These are phyloP conservation scores for Globisporangium yorkense DNA, from an alignment of 352 stramenopile species.

Conservation along the genomic window DNA sequence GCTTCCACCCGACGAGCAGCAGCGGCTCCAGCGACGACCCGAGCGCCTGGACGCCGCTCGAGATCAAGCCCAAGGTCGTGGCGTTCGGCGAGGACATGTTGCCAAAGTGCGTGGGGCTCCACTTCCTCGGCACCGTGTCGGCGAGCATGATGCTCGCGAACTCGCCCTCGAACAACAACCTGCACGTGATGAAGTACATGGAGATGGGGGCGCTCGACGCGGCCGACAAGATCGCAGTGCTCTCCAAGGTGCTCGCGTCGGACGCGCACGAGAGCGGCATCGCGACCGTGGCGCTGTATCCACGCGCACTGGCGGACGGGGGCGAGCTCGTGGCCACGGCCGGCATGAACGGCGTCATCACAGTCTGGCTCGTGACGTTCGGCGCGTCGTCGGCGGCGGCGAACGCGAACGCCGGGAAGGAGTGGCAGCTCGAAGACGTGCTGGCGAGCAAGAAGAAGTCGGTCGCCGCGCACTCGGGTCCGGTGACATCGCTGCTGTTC, in stretches of 20 bases:
- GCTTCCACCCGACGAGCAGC: conserved; percentile 18
- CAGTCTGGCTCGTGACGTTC: conserved; percentile 59
- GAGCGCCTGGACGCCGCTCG: conserved; percentile 15
- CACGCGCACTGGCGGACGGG: conserved; percentile 30
- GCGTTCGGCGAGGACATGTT: conserved; percentile 41
- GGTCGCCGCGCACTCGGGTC: conserved; percentile 40
- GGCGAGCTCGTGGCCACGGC: conserved; percentile 61
- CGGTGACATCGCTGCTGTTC: conserved; percentile 57
- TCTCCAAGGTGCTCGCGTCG: conserved; percentile 46
- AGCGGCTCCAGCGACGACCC: not conserved
- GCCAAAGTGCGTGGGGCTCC: conserved; percentile 26
- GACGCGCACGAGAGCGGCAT: conserved; percentile 53
- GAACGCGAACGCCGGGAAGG: not conserved
- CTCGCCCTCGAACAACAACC: conserved; percentile 25
- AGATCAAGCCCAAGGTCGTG: conserved; percentile 36
- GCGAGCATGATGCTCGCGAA: conserved; percentile 47
- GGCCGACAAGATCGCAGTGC: conserved; percentile 36
- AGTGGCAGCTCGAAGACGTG: conserved; percentile 55
- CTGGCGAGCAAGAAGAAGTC: conserved; percentile 66
- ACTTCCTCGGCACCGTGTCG: conserved; percentile 37
- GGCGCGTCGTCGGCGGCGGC: conserved; percentile 10
- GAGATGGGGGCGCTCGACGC: conserved; percentile 40
- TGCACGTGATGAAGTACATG: conserved; percentile 50
- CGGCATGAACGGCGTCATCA: conserved; percentile 53
- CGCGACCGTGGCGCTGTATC: conserved; percentile 39